Evolutionary conservation across 1,284 basidiomycete species (phyloP), one percentile per base, ranked within the genome.

Genomic region (Takashimella tepidaria): DNA sequence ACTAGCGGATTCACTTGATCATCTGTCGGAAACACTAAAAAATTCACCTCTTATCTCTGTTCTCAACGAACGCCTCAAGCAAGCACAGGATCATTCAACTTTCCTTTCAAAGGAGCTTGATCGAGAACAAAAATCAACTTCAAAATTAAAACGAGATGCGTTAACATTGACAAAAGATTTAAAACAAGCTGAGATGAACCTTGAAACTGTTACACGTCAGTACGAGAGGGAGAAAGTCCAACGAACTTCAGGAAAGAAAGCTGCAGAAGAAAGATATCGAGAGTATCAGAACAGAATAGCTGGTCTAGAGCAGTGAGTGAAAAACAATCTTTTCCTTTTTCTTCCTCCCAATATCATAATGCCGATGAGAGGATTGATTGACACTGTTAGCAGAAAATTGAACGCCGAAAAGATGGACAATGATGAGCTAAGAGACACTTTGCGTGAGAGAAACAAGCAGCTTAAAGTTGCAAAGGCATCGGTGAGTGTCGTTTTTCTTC

Each of bases 1-100:
- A 2, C 62, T 73, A 1, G 64, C 56, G 1, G 53, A 44, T 1
- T 61, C 68, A 11, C 31, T 71, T 5, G 60, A 66, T 55, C 53
- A 47, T 5, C 56, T 73, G 4, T 52, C 53, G 4, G 24, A 24
- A 8, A 47, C 48, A 2, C 52, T 72, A 10, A 42, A 59, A 41
- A 43, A 42, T 3, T 51, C 68, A 44, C 68, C 68, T 1, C 57
- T 67, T 5, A 58, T 62, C 11, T n/a, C n/a, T n/a, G n/a, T n/a
- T n/a, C n/a, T n/a, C n/a, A n/a, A n/a, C n/a, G n/a, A n/a, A n/a
- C n/a, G n/a, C n/a, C n/a, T n/a, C n/a, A n/a, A n/a, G n/a, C n/a
- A n/a, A n/a, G n/a, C n/a, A n/a, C n/a, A n/a, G n/a, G n/a, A n/a
- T n/a, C n/a, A n/a, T n/a, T n/a, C n/a, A n/a, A n/a, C n/a, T n/a